Conservation (phyloP, 2,329 filamentous ascomycete genomes). For the Hymenoscyphus fraxineus region DNA sequence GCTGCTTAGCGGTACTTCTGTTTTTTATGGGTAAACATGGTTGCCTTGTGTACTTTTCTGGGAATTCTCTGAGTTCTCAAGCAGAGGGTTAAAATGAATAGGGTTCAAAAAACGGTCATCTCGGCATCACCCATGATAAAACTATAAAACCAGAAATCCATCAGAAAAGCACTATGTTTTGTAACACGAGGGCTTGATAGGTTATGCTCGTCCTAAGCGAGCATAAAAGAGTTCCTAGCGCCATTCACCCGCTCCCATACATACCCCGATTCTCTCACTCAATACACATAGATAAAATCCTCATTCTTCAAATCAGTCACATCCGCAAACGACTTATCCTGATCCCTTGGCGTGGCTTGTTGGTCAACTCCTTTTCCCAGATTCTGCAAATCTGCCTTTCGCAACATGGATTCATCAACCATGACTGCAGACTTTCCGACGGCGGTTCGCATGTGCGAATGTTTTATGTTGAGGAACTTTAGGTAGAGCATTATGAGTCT, state of each 20-base stretch:
- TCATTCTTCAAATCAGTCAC: conserved; percentile 58
- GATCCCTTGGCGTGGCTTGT: conserved; percentile 4
- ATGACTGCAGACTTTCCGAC: conserved; percentile 57
- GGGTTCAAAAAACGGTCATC: too few species aligned
- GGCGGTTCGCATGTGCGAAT: conserved; percentile 50
- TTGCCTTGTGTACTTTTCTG: too few species aligned
- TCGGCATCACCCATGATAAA: too few species aligned
- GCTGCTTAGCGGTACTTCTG: too few species aligned
- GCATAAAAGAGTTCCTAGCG: background rate
- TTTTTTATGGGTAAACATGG: too few species aligned
- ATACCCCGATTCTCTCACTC: background rate
- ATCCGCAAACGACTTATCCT: conserved; percentile 54
- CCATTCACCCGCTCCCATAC: background rate
- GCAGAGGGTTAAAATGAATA: too few species aligned
- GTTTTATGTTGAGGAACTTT: conserved; percentile 49
- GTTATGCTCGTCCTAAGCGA: background rate
- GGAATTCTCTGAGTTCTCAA: too few species aligned
- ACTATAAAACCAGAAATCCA: too few species aligned
- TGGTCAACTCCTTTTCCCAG: conserved; percentile 7
- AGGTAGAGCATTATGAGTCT: conserved; percentile 44
- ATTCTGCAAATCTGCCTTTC: conserved; percentile 10
- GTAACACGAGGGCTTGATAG: too few species aligned
- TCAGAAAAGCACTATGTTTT: too few species aligned
- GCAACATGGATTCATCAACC: conserved; percentile 56
- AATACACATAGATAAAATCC: conserved; percentile 55